Evolutionary conservation across 768 basidiomycete species (phyloP).

Genomic region (Leccinum longicurvipes): DNA sequence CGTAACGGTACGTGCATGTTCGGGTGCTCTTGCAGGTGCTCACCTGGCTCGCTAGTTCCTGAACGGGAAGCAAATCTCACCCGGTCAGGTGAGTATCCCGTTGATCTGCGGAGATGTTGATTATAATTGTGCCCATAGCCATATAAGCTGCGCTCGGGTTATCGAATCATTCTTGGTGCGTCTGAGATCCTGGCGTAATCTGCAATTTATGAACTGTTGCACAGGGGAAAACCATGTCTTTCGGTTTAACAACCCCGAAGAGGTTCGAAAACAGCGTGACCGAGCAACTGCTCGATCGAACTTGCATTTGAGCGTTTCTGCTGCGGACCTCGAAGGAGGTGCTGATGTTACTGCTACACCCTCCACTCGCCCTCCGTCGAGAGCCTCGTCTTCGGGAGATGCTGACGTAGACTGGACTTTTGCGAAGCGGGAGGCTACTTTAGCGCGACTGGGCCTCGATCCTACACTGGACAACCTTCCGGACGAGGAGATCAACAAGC

Average conservation of each 20-base stretch:
- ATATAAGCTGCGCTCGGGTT: constrained; percentile 88
- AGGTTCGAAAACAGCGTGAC: constrained; percentile 88
- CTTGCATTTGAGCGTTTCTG: constrained; percentile 61
- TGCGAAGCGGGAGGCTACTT: constrained; percentile 90
- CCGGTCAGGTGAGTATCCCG: constrained; percentile 59
- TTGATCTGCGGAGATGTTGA: neutral
- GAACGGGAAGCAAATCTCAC: constrained; percentile 84
- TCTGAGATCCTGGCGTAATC: neutral
- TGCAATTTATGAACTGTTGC: constrained; percentile 6
- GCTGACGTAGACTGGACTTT: constrained; percentile 95
- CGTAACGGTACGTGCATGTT: constrained; percentile 60
- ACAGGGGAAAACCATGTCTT: constrained; percentile 96
- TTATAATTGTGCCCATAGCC: constrained; percentile 39
- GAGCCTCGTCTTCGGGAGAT: constrained; percentile 61
- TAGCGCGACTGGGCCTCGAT: constrained; percentile 81
- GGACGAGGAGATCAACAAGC: constrained; percentile 90
- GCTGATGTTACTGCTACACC: constrained; percentile 39
- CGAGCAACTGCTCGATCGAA: constrained; percentile 72
- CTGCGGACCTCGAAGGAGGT: constrained; percentile 57
- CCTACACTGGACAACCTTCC: constrained; percentile 89
- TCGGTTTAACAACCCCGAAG: constrained; percentile 93
- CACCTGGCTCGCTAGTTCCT: constrained; percentile 58
- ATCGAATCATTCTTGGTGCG: constrained; percentile 91
- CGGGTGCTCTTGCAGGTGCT: constrained; percentile 4
- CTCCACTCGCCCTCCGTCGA: constrained; percentile 74